A percentile compares a stretch with the other conserved stretches of the same genome.
These are phyloP conservation scores for Penicillium sumatraense DNA, from an alignment of 2,329 filamentous ascomycete species.

Conservation along the genomic window DNA sequence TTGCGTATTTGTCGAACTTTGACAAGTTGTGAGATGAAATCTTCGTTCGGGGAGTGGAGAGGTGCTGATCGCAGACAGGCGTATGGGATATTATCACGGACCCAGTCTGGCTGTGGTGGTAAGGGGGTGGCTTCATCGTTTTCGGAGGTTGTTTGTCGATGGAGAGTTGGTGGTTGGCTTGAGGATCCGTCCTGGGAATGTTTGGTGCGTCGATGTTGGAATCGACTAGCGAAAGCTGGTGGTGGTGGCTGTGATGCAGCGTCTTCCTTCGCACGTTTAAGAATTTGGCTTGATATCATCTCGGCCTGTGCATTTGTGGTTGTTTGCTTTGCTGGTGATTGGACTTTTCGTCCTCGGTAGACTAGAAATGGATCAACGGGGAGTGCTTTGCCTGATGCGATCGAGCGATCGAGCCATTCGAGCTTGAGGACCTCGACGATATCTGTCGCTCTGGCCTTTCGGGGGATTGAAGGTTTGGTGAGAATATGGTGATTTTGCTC, in stretches of 20 bases:
- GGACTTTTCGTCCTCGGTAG: slow-evolving; percentile 54
- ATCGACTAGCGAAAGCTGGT: slow-evolving; percentile 5
- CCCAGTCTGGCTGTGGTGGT: slow-evolving; percentile 73
- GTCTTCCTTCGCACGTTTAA: slow-evolving; percentile 60
- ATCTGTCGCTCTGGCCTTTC: slow-evolving; percentile 23
- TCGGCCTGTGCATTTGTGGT: slow-evolving; percentile 1
- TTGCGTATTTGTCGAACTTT: slow-evolving; percentile 74
- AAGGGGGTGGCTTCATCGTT: slow-evolving; percentile 65
- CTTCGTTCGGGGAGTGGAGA: slow-evolving; percentile 69
- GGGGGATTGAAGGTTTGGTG: slow-evolving; percentile 12
- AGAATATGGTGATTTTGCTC: slow-evolving; percentile 16
- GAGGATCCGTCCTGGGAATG: slow-evolving; percentile 24
- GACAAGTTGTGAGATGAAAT: slow-evolving; percentile 74
- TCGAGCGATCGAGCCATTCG: slow-evolving; percentile 59
- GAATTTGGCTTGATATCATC: slow-evolving; percentile 40
- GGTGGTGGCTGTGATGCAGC: slow-evolving; percentile 28
- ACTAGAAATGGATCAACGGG: slow-evolving; percentile 56
- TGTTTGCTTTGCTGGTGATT: slow-evolving; percentile 29
- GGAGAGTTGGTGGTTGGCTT: slow-evolving; percentile 52
- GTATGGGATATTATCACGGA: slow-evolving; percentile 66
- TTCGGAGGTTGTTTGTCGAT: slow-evolving; percentile 77
- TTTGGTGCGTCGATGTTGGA: slow-evolving; percentile 28
- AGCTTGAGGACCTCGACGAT: slow-evolving; percentile 56
- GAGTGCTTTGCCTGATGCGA: slow-evolving; percentile 47
- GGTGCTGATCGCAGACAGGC: slow-evolving; percentile 81